Conservation (phyloP, 208 protist genomes). For the Lotmaria passim region DNA sequence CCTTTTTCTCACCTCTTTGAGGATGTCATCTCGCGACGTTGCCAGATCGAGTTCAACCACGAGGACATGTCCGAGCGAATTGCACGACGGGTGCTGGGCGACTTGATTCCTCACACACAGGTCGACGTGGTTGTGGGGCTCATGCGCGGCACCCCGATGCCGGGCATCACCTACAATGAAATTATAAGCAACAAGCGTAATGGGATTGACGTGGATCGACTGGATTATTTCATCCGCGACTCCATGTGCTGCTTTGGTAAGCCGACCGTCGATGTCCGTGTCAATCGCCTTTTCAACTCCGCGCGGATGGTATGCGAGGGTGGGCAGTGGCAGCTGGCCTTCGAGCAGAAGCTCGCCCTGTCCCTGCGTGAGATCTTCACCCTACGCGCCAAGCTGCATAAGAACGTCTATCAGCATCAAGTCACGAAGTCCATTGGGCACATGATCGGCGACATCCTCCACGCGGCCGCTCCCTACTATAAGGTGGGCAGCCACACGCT, state of each 20-base stretch:
- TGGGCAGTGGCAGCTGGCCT: conserved; percentile 87
- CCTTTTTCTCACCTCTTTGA: conserved; percentile 98
- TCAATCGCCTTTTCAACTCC: conserved; percentile 86
- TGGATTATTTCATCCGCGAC: conserved; percentile 97
- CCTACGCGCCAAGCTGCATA: conserved; percentile 95
- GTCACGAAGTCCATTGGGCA: conserved; percentile 94
- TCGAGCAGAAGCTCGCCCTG: conserved; percentile 77
- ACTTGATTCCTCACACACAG: conserved; percentile 47
- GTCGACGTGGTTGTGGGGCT: conserved; percentile 70
- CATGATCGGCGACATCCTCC: conserved; percentile 95
- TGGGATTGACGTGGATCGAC: conserved; percentile 97
- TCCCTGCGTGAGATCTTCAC: conserved; percentile 95
- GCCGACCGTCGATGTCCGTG: conserved; percentile 84
- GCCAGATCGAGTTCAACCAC: conserved; percentile 76
- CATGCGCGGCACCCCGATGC: conserved; percentile 56
- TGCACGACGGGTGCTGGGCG: conserved; percentile 53
- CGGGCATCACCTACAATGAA: conserved; percentile 61
- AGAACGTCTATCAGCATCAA: conserved; percentile 96
- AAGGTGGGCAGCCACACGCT: conserved; percentile 63
- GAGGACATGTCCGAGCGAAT: conserved; percentile 87
- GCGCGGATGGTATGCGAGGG: conserved; percentile 79
- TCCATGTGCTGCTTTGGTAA: conserved; percentile 91
- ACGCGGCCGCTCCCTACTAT: conserved; percentile 81
- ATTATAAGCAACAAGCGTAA: conserved; percentile 93
- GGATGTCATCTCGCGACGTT: conserved; percentile 74